A percentile compares a stretch with the other conserved stretches of the same genome.
phyloP scores from a whole-genome alignment of 768 basidiomycete species.

The Psilocybe tampanensis region DNA sequence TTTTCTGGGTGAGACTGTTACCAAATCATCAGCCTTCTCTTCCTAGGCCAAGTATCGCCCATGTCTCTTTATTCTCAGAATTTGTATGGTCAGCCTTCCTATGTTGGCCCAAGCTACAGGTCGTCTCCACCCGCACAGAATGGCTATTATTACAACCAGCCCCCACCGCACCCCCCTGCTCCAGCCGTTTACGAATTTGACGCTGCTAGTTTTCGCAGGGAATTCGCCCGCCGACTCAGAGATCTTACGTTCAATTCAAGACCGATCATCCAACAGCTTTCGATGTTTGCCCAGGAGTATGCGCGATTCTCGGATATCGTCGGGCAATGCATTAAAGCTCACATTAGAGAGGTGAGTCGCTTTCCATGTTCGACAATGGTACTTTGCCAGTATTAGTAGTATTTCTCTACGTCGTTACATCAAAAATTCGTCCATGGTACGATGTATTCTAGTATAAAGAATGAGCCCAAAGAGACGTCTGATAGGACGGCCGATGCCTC shows the following conservation, averaged over 20 bases:
- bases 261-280: slow-evolving; percentile 90
- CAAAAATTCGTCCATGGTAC: slow-evolving; percentile 34
- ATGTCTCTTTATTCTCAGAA: slow-evolving; percentile 71
- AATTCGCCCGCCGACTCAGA: slow-evolving; percentile 72
- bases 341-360: slow-evolving; percentile 85
- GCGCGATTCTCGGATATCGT: slow-evolving; percentile 78
- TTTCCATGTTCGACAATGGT: slow-evolving; percentile 7
- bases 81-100: slow-evolving; percentile 61
- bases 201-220: slow-evolving; percentile 52
- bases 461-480: slow-evolving; percentile 39
- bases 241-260: slow-evolving; percentile 94
- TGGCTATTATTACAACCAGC: slow-evolving; percentile 47
- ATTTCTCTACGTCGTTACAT: slow-evolving; percentile 10
- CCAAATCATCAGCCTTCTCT: slow-evolving; percentile 15
- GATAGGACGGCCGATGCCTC: slow-evolving; percentile 28
- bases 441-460: slow-evolving; percentile 25
- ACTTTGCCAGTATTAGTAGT: slow-evolving; percentile 27
- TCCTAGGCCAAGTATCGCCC: slow-evolving; percentile 17
- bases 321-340: slow-evolving; percentile 78
- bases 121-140: slow-evolving; percentile 37
- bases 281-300: slow-evolving; percentile 90
- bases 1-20: slow-evolving; percentile 24
- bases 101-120: slow-evolving; percentile 46
- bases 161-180: slow-evolving; percentile 43
- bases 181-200: slow-evolving; percentile 34